Percentiles rank a stretch among this genome's conserved stretches.
These are phyloP conservation scores for Bruguiera sexangula DNA, from an alignment of 345 rosid species.

Conservation along the genomic window DNA sequence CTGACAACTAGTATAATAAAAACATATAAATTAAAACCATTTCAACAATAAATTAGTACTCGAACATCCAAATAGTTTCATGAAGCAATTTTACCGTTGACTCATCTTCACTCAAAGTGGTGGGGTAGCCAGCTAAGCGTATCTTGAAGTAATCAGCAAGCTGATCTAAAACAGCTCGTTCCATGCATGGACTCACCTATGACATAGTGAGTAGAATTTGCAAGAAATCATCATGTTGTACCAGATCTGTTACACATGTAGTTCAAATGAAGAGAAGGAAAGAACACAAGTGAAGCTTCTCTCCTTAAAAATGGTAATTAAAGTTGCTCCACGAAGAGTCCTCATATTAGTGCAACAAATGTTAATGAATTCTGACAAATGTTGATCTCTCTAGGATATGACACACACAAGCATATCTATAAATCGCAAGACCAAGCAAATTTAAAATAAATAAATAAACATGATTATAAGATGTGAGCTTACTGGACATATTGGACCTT, in stretches of 20 bases:
- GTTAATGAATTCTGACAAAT: too few relatives aligned
- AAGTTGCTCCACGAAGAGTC: constrained; percentile 10
- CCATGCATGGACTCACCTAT: constrained; percentile 94
- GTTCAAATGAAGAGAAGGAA: not conserved
- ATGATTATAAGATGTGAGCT: constrained; percentile 23
- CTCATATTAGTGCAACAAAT: not conserved
- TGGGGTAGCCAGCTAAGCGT: constrained; percentile 75
- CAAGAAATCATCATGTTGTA: constrained; percentile 9
- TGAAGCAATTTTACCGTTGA: constrained; percentile 43
- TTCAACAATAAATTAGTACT: not conserved
- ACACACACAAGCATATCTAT: too few relatives aligned
- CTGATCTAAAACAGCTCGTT: constrained; percentile 83
- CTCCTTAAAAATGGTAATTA: not conserved
- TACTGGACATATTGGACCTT: constrained; percentile 92
- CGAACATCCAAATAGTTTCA: constrained; percentile 2
- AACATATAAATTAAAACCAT: constrained; percentile 9
- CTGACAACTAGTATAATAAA: constrained; percentile 55
- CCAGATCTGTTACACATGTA: not conserved
- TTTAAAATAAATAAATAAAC: too few relatives aligned
- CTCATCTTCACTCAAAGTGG: constrained; percentile 79
- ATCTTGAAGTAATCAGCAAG: constrained; percentile 70
- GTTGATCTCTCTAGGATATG: too few relatives aligned
- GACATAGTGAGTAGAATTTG: constrained; percentile 16
- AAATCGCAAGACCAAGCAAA: not conserved
- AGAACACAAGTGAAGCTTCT: not conserved